These are phyloP conservation scores for Sporothrix variecibatus DNA, from an alignment of 2,329 filamentous ascomycete genomes.

Conservation along the genomic window DNA sequence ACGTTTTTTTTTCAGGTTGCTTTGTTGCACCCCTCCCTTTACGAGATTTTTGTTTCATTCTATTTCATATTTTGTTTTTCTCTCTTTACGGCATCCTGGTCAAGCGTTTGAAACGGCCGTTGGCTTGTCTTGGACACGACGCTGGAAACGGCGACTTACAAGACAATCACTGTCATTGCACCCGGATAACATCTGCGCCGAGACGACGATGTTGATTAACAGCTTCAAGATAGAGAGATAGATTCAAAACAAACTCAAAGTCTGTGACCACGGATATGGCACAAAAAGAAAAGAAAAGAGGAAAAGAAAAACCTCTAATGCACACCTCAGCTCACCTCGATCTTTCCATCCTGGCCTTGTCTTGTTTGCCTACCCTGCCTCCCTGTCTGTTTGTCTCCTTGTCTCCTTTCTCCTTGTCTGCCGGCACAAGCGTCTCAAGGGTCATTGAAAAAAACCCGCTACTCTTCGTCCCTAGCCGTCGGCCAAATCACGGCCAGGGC, in stretches of 20 bases:
- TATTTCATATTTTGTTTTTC: not conserved
- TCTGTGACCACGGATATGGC: too few species aligned
- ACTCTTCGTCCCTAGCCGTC: not conserved
- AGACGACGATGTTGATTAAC: not conserved
- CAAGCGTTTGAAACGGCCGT: not conserved
- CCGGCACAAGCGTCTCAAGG: conserved; percentile 1
- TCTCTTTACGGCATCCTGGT: not conserved
- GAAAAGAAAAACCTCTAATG: not conserved
- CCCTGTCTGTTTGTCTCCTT: not conserved
- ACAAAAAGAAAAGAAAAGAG: not conserved
- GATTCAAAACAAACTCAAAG: too few species aligned
- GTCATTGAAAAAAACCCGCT: not conserved
- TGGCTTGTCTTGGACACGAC: not conserved
- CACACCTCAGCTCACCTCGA: conserved; percentile 10
- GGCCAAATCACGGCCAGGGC: not conserved
- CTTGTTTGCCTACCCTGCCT: not conserved
- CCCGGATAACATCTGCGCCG: not conserved
- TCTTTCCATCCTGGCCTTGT: not conserved
- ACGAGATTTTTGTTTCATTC: too few species aligned
- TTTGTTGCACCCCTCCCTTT: not conserved
- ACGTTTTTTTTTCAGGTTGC: not conserved
- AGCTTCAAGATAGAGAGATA: too few species aligned
- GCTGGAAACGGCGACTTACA: not conserved
- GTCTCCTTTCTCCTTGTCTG: not conserved
- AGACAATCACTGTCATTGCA: not conserved